Base-by-base conservation (phyloP, 345 rosid species). In the Moricandia arvensis region DNA sequence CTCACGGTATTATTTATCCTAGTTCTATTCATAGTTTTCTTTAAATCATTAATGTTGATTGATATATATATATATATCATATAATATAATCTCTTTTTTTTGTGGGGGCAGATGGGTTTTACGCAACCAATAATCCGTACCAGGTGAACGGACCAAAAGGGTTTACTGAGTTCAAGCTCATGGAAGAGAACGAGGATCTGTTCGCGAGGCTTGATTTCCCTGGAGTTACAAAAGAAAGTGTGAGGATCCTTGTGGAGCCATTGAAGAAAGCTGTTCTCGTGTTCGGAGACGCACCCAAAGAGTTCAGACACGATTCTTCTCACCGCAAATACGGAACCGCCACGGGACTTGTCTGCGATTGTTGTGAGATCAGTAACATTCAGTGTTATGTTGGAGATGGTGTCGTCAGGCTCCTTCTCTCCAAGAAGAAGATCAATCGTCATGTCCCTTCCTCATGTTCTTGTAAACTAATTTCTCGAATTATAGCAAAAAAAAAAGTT, bases 121-220 rank as follows among this genome's bases (percentile, higher is more conserved):
- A 78, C 27, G 77, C 77, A 7, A 29, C 47, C 1, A 72, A 72
- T 61, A 78, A 78, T 53, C 81, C 68, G 72, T 72, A 66, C 47
- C 68, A 58, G 13, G 16, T 4, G 33, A 72, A 21, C 3, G 77
- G 81, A 3, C 76, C 76, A 59, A 78, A 47, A 66, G 81, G 73
- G 29, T 78, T 72, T 33, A 12, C 17, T 3, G 81, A 71, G 73
- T 72, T 34, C 9, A 78, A 8, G 63, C 11, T 34, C 7, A 47
- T 13, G 34, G 1, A 60, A 59, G 63, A 72, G 27, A 78, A 2
- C 37, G 47, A 66, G 4, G 73, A 66, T 49, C 30, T 66, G 57
- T 72, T 4, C 76, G 10, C 62, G 1, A 62, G 81, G 27, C 1
- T 72, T 1, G 77, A 72, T 35, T 7, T 66, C 24, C 76, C 77